Evolutionary conservation across 2,329 filamentous ascomycete species (phyloP).

Genomic region (Paracoccidioides brasiliensis): DNA sequence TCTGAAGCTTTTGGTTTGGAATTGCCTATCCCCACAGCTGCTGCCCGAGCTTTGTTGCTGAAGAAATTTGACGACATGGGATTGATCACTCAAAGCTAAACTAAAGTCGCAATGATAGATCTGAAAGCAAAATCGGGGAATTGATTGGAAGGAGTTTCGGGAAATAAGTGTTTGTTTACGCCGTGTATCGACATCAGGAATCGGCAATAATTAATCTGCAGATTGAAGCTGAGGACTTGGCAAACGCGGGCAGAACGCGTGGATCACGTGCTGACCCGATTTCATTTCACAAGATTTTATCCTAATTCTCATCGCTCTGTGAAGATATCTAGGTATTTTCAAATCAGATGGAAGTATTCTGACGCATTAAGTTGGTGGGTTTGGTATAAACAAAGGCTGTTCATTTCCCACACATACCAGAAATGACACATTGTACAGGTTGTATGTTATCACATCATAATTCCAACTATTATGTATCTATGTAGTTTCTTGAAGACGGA

Average conservation of each 20-base stretch:
- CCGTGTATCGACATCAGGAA: too few species aligned
- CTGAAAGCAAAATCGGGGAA: neutral
- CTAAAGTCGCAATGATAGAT: too few species aligned
- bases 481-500: neutral
- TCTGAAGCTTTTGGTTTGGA: slow-evolving; percentile 53
- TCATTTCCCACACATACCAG: too few species aligned
- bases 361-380: too few species aligned
- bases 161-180: too few species aligned
- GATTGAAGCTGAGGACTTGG: neutral
- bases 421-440: too few species aligned
- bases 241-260: neutral
- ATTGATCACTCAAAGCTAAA: neutral
- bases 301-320: too few species aligned
- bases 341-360: too few species aligned
- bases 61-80: slow-evolving; percentile 72
- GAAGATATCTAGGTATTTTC: too few species aligned
- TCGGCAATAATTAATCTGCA: too few species aligned
- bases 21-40: slow-evolving; percentile 58
- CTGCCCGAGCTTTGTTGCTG: slow-evolving; percentile 74
- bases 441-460: neutral
- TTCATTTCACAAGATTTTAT: neutral
- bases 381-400: too few species aligned
- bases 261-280: slow-evolving; percentile 1
- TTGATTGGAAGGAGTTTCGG: neutral
- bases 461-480: neutral